Evolutionary conservation across 345 rosid genomes (phyloP).

Genomic region (Trapa bicornis): DNA sequence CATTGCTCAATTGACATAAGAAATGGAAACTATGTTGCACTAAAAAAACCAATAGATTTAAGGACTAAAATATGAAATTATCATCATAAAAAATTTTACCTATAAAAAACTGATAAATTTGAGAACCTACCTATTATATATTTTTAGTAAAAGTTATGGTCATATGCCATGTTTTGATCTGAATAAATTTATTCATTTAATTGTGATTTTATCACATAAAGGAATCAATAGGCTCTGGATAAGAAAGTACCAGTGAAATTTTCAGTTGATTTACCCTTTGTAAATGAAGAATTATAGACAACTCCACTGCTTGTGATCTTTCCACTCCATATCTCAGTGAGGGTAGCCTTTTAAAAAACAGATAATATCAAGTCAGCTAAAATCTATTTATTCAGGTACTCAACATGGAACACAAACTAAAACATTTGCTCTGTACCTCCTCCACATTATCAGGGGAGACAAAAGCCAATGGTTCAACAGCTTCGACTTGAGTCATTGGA

Average conservation of each 20-base stretch:
- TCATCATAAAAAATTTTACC: no score
- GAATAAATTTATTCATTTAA: no score
- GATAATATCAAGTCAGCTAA: conserved; percentile 1
- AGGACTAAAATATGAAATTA: no score
- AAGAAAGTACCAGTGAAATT: conserved; percentile 24
- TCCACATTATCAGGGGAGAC: conserved; percentile 60
- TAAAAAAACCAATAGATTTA: no score
- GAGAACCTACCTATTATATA: no score
- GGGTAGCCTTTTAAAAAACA: conserved; percentile 24
- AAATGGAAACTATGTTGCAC: no score
- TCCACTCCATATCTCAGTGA: conserved; percentile 58
- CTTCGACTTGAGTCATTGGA: conserved; percentile 28
- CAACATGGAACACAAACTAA: background rate
- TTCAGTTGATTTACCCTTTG: conserved; percentile 27
- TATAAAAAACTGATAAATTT: no score
- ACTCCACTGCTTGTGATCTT: conserved; percentile 50
- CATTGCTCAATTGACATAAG: no score
- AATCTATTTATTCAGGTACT: background rate
- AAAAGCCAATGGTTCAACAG: conserved; percentile 59
- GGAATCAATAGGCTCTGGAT: background rate
- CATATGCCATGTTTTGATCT: no score
- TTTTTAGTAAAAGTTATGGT: no score
- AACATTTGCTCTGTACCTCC: conserved; percentile 32
- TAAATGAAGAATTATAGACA: conserved; percentile 20
- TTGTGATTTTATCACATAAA: no score